Conservation (phyloP, 306 rosid species). For the Biancaea sappan region DNA sequence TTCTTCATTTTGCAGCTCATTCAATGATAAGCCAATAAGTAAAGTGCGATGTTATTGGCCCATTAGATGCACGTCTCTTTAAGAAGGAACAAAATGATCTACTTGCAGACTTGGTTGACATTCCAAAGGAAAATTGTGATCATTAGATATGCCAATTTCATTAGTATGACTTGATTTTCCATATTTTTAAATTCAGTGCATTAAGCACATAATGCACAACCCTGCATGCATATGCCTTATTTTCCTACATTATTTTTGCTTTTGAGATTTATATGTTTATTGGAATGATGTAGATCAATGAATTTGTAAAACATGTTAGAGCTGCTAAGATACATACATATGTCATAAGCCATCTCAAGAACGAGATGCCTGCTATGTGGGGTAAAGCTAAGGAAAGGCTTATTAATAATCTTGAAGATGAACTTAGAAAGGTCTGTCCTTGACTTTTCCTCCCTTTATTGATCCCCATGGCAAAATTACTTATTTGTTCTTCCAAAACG, state of each 20-base stretch:
- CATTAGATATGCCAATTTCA: conserved; percentile 62
- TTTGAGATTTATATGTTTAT: no score
- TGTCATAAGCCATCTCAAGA: conserved; percentile 84
- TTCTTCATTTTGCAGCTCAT: conserved; percentile 55
- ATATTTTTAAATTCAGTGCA: no score
- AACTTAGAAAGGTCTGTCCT: conserved; percentile 66
- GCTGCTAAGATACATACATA: conserved; percentile 95
- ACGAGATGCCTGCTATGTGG: conserved; percentile 94
- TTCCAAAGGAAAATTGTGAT: conserved; percentile 90
- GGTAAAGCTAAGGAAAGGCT: conserved; percentile 87
- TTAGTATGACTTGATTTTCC: neutral
- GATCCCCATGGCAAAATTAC: conserved; percentile 6
- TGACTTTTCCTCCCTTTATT: neutral
- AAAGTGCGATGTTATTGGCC: conserved; percentile 63
- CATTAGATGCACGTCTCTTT: conserved; percentile 71
- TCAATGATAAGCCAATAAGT: conserved; percentile 71
- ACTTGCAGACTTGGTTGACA: conserved; percentile 75
- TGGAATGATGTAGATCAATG: conserved; percentile 73
- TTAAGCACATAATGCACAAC: no score
- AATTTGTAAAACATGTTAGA: conserved; percentile 94
- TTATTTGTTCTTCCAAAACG: conserved; percentile 29
- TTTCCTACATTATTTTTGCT: no score
- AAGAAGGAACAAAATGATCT: conserved; percentile 86
- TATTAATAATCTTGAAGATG: conserved; percentile 68
- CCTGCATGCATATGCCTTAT: no score